Base-by-base conservation (phyloP, 192 early-diverging fungal species). In the Endogone sp. region DNA sequence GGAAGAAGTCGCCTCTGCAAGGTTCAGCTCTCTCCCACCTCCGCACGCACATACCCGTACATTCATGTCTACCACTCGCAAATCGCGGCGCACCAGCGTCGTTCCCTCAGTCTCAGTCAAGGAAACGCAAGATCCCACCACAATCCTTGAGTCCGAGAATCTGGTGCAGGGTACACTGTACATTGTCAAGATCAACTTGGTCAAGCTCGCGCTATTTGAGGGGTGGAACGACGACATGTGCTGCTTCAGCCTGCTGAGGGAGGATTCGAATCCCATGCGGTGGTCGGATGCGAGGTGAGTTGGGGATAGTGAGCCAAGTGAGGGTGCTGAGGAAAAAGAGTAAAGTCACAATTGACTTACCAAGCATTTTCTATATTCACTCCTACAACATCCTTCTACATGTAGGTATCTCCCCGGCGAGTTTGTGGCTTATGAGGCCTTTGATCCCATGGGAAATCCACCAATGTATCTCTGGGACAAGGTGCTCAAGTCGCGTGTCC, bases 191-290 rank as follows among this genome's bases (percentile, higher is more conserved):
- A 74, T 71, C 23, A 65, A 70, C n/a, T 55, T 67, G 10, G 63
- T 73, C 54, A 68, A 64, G 60, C 31, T 78, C 30, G 76, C 63
- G 16, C 30, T 78, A 28, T 78, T 78, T 55, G 71, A 78, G 73
- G 76, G 76, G 9, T 78, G 76, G 76, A 70, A 78, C 44, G 76
- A 78, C 68, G 72, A 78, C 63, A 73, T 78, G 69, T 78, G 76
- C 30, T 78, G 76, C 29, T 78, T 73, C 65, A 71, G 68, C 60
- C 60, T 78, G 37, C 63, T 78, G 26, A 64, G 76, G 71, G 57
- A 68, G 13, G 76, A 78, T 20, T 56, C 68, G 3, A 60, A 32
- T n/a, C 66, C 76, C 13, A 70, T 78, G 76, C 67, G 76, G 21
- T 78, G 76, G 76, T 78, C 76, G 22, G 72, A 73, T 37, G 76